Evolutionary conservation across 345 rosid species (phyloP).

Genomic region (Rhizophora apiculata): DNA sequence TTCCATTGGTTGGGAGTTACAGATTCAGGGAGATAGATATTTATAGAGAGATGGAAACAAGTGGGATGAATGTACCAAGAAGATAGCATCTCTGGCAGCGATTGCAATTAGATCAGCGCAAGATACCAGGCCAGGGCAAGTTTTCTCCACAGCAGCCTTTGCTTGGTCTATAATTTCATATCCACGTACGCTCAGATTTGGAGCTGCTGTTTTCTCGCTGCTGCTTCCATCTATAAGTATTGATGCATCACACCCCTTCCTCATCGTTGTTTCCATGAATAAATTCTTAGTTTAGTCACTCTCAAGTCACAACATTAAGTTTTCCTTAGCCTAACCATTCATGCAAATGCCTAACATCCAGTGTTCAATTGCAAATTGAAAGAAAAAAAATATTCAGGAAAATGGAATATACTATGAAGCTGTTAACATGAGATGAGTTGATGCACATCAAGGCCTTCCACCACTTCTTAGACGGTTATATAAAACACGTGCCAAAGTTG

Average conservation of each 20-base stretch:
- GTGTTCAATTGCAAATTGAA: too few species aligned
- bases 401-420: not conserved
- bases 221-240: conserved; percentile 40
- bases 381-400: too few species aligned
- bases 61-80: conserved; percentile 30
- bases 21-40: not conserved
- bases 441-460: conserved; percentile 2
- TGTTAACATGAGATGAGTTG: not conserved
- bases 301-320: not conserved
- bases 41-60: not conserved
- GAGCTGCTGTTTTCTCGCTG: conserved; percentile 39
- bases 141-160: conserved; percentile 38
- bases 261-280: conserved; percentile 9
- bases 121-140: conserved; percentile 40
- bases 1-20: not conserved
- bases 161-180: conserved; percentile 44
- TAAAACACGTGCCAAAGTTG: conserved; percentile 4
- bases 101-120: conserved; percentile 58
- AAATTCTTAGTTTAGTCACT: not conserved
- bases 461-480: conserved; percentile 5
- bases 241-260: conserved; percentile 67
- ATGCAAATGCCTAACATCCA: too few species aligned
- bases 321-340: too few species aligned
- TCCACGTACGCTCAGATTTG: conserved; percentile 49
- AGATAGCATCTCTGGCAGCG: conserved; percentile 53